Conservation (phyloP, 345 rosid genomes). For the Populus ilicifolia region DNA sequence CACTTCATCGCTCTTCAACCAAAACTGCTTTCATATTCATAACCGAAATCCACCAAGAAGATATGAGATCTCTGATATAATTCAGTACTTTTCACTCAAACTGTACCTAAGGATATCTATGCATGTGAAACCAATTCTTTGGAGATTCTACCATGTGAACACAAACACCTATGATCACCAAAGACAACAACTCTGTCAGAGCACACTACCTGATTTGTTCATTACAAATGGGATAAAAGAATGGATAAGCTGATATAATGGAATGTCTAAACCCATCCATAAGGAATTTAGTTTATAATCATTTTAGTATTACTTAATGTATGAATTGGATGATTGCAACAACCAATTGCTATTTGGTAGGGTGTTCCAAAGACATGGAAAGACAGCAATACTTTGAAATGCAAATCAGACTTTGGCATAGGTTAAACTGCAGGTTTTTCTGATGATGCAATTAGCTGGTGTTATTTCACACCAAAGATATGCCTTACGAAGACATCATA, state of each 20-base stretch:
- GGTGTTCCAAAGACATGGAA: background rate
- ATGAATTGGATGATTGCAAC: background rate
- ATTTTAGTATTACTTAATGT: background rate
- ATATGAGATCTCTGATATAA: background rate
- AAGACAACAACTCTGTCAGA: background rate
- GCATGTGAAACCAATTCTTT: too few relatives aligned
- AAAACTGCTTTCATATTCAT: background rate
- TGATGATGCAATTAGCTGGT: background rate
- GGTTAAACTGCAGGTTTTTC: background rate
- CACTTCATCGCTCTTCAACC: background rate
- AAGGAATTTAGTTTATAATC: background rate
- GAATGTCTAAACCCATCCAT: background rate
- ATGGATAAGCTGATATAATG: background rate
- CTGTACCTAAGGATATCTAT: background rate
- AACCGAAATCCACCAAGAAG: background rate
- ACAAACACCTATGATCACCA: too few relatives aligned
- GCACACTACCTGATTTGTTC: background rate
- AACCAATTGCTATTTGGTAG: background rate
- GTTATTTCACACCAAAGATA: background rate
- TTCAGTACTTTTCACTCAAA: background rate
- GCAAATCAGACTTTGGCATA: background rate
- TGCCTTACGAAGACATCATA: background rate
- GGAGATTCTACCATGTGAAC: too few relatives aligned
- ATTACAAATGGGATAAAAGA: background rate
- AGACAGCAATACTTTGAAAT: background rate